Conservation (phyloP, 1,284 basidiomycete species). For the Tilletia setariae region DNA sequence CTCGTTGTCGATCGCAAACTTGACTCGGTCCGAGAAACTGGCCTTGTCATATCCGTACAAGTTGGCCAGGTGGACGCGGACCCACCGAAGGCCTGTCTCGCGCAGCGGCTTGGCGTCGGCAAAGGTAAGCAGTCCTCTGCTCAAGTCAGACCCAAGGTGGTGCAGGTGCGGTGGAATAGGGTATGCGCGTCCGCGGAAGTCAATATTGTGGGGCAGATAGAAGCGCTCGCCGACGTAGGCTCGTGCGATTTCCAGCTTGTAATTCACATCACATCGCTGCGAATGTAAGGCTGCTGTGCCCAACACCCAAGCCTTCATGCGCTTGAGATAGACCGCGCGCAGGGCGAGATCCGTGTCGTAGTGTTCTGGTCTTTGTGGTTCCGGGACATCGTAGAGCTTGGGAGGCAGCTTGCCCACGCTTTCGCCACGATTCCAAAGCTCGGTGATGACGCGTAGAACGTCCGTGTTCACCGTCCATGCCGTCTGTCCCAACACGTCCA, state of each 20-base stretch:
- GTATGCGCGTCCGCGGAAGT: constrained; percentile 96
- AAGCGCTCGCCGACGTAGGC: constrained; percentile 82
- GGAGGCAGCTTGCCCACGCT: constrained; percentile 57
- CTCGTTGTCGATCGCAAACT: constrained; percentile 72
- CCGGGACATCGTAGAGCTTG: constrained; percentile 31
- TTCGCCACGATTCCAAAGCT: constrained; percentile 72
- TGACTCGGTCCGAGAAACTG: constrained; percentile 82
- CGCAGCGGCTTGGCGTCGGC: constrained; percentile 77
- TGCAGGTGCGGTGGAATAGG: constrained; percentile 93
- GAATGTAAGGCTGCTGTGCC: constrained; percentile 62
- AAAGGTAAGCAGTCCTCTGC: constrained; percentile 82
- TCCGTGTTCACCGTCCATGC: constrained; percentile 84
- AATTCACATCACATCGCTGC: constrained; percentile 88
- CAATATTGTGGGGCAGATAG: constrained; percentile 94
- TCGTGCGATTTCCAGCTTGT: constrained; percentile 93
- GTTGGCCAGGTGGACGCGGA: constrained; percentile 91
- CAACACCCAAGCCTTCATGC: constrained; percentile 62
- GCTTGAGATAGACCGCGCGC: constrained; percentile 64
- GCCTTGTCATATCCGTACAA: constrained; percentile 93
- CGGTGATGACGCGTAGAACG: constrained; percentile 69
- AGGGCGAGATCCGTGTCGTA: constrained; percentile 67
- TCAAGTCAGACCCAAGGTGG: constrained; percentile 93
- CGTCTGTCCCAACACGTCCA: constrained; percentile 85
- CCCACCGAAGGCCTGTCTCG: constrained; percentile 72
- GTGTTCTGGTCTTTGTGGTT: constrained; percentile 66